These are phyloP conservation scores for Powellomyces hirtus DNA, from an alignment of 192 early-diverging fungal species.

Conservation along the genomic window DNA sequence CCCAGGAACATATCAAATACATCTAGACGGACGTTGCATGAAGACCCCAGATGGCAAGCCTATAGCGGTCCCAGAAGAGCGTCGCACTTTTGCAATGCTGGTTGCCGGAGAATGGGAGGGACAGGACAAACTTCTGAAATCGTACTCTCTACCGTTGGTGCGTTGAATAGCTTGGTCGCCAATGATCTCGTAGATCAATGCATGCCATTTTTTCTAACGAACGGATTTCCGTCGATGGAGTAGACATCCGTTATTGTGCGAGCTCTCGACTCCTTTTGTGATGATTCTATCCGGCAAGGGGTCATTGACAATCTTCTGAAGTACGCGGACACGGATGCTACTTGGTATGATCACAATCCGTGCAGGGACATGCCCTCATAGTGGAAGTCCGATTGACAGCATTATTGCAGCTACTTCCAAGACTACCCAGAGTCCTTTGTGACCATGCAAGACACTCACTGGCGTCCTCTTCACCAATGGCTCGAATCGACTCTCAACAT, in stretches of 20 bases:
- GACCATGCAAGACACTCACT: constrained; percentile 74
- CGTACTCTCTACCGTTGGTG: constrained; percentile 85
- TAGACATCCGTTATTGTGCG: constrained; percentile 87
- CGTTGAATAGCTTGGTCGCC: no score
- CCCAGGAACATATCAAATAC: constrained; percentile 13
- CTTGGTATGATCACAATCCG: constrained; percentile 58
- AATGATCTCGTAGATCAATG: no score
- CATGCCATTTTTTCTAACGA: not conserved
- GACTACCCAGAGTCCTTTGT: constrained; percentile 75
- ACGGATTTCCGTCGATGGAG: no score
- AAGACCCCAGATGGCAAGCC: constrained; percentile 78
- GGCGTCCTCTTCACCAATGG: constrained; percentile 81
- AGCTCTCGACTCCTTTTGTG: constrained; percentile 72
- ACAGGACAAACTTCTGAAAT: constrained; percentile 73
- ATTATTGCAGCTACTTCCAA: constrained; percentile 69
- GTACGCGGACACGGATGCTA: constrained; percentile 88
- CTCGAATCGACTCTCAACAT: constrained; percentile 61
- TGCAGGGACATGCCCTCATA: no score
- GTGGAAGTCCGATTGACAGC: no score
- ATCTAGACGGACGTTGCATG: constrained; percentile 75
- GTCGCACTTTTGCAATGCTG: constrained; percentile 71
- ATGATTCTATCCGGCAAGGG: constrained; percentile 55
- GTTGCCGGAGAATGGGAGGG: constrained; percentile 94
- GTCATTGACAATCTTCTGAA: constrained; percentile 74
- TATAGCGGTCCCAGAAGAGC: constrained; percentile 56